phyloP scores from a whole-genome alignment of 257 asterid species.

The Vinca minor region DNA sequence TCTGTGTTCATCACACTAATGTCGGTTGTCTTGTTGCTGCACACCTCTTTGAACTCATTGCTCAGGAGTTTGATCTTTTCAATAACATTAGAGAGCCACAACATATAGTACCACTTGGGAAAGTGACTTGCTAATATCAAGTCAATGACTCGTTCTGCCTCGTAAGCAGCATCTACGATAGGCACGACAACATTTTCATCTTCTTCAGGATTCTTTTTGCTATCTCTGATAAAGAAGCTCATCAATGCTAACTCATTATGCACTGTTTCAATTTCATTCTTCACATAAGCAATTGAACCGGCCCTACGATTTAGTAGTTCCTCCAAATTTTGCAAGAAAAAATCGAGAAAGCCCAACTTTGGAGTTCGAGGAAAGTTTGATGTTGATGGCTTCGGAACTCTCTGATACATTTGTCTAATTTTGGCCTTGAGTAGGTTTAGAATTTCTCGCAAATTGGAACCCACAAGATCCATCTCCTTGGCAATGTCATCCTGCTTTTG shows the following conservation, averaged over 20 bases:
- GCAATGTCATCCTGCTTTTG: too few species aligned
- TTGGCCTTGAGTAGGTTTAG: background rate
- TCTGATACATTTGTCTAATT: background rate
- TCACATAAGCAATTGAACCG: background rate
- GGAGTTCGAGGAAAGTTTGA: slow-evolving; percentile 3
- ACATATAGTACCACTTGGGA: background rate
- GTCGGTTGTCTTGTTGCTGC: background rate
- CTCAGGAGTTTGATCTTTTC: slow-evolving; percentile 3
- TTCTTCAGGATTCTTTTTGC: background rate
- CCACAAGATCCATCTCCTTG: background rate
- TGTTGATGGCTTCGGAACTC: background rate
- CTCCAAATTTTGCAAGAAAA: slow-evolving; percentile 1
- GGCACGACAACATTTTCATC: background rate
- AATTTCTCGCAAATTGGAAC: background rate
- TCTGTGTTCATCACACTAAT: background rate
- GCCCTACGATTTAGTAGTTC: background rate
- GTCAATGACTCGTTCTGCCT: slow-evolving; percentile 9
- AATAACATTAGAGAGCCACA: slow-evolving; percentile 13
- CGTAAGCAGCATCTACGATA: slow-evolving; percentile 5
- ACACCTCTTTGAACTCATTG: background rate
- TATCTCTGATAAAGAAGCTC: background rate
- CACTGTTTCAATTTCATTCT: background rate
- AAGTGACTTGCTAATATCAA: background rate
- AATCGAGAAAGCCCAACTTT: background rate
- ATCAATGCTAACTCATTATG: background rate